Percentiles rank a stretch among this genome's conserved stretches.
Evolutionary conservation across 108 stramenopile genomes (phyloP).

Genomic region (Cyclostephanos invisitatus): DNA sequence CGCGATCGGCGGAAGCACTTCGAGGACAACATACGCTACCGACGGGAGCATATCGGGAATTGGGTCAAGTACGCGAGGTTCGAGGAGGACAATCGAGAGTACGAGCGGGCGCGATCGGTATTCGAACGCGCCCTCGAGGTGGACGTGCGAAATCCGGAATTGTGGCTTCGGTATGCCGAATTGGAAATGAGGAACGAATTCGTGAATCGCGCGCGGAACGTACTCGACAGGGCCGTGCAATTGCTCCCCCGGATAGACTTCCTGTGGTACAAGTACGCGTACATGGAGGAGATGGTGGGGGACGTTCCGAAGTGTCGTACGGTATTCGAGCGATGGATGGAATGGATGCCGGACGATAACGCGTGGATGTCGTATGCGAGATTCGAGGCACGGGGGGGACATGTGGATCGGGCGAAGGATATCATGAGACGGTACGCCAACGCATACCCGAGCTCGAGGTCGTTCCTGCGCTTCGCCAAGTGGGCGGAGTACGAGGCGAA

Average conservation of each 20-base stretch:
- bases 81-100: constrained; percentile 98
- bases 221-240: constrained; percentile 96
- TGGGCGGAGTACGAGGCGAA: constrained; percentile 98
- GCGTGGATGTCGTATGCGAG: constrained; percentile 95
- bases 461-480: constrained; percentile 95
- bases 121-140: constrained; percentile 98
- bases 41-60: constrained; percentile 93
- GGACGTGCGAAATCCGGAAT: constrained; percentile 81
- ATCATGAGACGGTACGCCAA: constrained; percentile 93
- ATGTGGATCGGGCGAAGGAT: constrained; percentile 63
- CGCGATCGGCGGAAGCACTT: constrained; percentile 92
- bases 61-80: constrained; percentile 98
- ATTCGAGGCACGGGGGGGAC: constrained; percentile 91
- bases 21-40: constrained; percentile 95
- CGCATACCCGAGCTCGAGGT: constrained; percentile 81
- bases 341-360: constrained; percentile 98
- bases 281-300: constrained; percentile 99
- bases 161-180: constrained; percentile 98
- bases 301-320: constrained; percentile 90
- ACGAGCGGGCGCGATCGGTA: constrained; percentile 94
- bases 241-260: constrained; percentile 95
- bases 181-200: constrained; percentile 99
- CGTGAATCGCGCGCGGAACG: constrained; percentile 96
- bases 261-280: constrained; percentile 99
- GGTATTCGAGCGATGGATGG: constrained; percentile 99